These are phyloP conservation scores for Phytophthora gonapodyides DNA, from an alignment of 352 stramenopile genomes.

Conservation along the genomic window DNA sequence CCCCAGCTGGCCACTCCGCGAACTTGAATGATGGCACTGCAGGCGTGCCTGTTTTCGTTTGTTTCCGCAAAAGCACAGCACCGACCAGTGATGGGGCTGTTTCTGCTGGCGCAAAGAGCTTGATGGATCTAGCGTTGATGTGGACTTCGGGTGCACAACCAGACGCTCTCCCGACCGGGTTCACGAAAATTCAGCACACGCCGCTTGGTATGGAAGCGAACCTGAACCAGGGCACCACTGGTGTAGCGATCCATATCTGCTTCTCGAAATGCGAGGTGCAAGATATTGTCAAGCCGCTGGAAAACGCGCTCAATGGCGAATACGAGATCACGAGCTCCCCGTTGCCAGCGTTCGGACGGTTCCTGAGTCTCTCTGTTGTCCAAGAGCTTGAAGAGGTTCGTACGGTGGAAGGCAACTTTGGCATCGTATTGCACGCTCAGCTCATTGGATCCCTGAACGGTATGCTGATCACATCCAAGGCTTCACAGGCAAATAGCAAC, in stretches of 20 bases:
- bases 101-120: conserved; percentile 44
- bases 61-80: conserved; percentile 49
- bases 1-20: conserved; percentile 66
- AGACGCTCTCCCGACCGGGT: conserved; percentile 66
- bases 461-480: conserved; percentile 48
- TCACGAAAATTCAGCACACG: conserved; percentile 87
- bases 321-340: conserved; percentile 69
- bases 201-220: conserved; percentile 89
- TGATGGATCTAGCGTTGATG: conserved; percentile 81
- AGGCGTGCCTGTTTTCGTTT: conserved; percentile 85
- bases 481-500: conserved; percentile 23
- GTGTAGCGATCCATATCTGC: conserved; percentile 79
- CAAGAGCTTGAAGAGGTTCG: conserved; percentile 52
- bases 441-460: conserved; percentile 63
- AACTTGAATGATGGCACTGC: conserved; percentile 85
- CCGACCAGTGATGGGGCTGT: conserved; percentile 12
- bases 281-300: conserved; percentile 61
- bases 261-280: conserved; percentile 62
- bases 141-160: conserved; percentile 71
- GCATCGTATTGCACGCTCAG: conserved; percentile 68
- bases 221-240: conserved; percentile 76
- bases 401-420: conserved; percentile 73
- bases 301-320: conserved; percentile 74
- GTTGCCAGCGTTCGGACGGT: conserved; percentile 49
- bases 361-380: conserved; percentile 66